A percentile compares a stretch with the other conserved stretches of the same genome.
Evolutionary conservation across 352 stramenopile genomes (phyloP).

Genomic region (Phytophthora meadii): DNA sequence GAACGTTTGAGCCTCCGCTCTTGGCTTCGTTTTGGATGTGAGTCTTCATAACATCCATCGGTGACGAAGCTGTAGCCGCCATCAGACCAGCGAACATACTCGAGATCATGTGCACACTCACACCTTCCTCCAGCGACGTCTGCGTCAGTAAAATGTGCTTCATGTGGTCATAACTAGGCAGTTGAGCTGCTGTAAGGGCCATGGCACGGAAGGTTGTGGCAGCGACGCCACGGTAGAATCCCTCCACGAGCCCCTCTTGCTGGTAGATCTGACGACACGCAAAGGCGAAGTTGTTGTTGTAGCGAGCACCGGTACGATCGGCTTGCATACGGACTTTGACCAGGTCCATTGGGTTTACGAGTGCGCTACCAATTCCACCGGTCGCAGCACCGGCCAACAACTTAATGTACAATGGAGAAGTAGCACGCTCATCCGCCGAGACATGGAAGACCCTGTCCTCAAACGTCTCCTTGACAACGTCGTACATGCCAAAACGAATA

Average conservation of each 20-base stretch:
- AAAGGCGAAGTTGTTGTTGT: slow-evolving; percentile 68
- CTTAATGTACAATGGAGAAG: slow-evolving; percentile 72
- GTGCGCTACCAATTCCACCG: slow-evolving; percentile 63
- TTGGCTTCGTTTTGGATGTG: slow-evolving; percentile 83
- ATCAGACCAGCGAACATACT: slow-evolving; percentile 81
- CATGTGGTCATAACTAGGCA: slow-evolving; percentile 85
- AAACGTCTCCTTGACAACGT: slow-evolving; percentile 76
- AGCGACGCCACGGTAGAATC: slow-evolving; percentile 75
- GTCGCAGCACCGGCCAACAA: slow-evolving; percentile 67
- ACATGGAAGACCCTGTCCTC: slow-evolving; percentile 59
- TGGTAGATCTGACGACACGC: slow-evolving; percentile 68
- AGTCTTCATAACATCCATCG: slow-evolving; percentile 86
- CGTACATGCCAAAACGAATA: slow-evolving; percentile 83
- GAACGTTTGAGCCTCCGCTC: slow-evolving; percentile 40
- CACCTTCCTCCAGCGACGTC: slow-evolving; percentile 57
- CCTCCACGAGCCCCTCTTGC: slow-evolving; percentile 63
- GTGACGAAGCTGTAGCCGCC: slow-evolving; percentile 72
- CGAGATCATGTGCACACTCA: slow-evolving; percentile 68
- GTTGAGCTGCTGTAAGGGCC: slow-evolving; percentile 74
- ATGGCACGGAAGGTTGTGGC: slow-evolving; percentile 81
- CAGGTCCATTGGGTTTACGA: slow-evolving; percentile 84
- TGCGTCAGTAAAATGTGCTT: slow-evolving; percentile 70
- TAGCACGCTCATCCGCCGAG: slow-evolving; percentile 32
- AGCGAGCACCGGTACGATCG: slow-evolving; percentile 63
- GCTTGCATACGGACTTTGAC: slow-evolving; percentile 85